phyloP scores from a whole-genome alignment of 768 basidiomycete species.

The Russula virescens region DNA sequence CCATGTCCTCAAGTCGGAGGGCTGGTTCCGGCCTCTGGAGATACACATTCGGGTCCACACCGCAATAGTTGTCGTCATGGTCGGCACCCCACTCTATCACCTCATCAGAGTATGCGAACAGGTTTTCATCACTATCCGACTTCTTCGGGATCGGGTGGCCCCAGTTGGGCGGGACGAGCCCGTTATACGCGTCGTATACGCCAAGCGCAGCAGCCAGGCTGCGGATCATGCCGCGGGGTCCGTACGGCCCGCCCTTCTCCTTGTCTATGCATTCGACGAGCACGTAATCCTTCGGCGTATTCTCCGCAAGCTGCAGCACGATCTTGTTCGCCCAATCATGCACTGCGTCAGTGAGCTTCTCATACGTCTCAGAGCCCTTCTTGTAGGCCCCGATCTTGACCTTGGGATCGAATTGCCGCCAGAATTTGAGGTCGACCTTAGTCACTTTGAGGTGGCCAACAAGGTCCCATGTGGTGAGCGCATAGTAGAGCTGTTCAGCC shows the following conservation, averaged over 20 bases:
- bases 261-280: conserved; percentile 9
- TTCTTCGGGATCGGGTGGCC: conserved; percentile 8
- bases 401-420: conserved; percentile 7
- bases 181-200: conserved; percentile 7
- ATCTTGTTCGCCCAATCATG: conserved; percentile 17
- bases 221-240: conserved; percentile 19
- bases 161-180: conserved; percentile 15
- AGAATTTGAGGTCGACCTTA: conserved; percentile 29
- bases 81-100: not conserved
- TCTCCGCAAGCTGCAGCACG: conserved; percentile 7
- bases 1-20: not conserved
- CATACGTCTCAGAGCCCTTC: conserved; percentile 12
- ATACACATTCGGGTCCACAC: conserved; percentile 4
- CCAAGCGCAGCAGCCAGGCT: conserved; percentile 15
- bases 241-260: conserved; percentile 2
- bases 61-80: conserved; percentile 5
- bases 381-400: conserved; percentile 10
- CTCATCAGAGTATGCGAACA: not conserved
- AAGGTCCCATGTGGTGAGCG: conserved; percentile 27
- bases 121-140: not conserved
- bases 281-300: conserved; percentile 12
- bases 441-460: conserved; percentile 25
- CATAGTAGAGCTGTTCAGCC: conserved; percentile 31
- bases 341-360: not conserved
- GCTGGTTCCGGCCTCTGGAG: not conserved